A percentile compares a stretch with the other conserved stretches of the same genome.
Conservation (phyloP, 164 flowering plant species). For the Berberis vulgaris region DNA sequence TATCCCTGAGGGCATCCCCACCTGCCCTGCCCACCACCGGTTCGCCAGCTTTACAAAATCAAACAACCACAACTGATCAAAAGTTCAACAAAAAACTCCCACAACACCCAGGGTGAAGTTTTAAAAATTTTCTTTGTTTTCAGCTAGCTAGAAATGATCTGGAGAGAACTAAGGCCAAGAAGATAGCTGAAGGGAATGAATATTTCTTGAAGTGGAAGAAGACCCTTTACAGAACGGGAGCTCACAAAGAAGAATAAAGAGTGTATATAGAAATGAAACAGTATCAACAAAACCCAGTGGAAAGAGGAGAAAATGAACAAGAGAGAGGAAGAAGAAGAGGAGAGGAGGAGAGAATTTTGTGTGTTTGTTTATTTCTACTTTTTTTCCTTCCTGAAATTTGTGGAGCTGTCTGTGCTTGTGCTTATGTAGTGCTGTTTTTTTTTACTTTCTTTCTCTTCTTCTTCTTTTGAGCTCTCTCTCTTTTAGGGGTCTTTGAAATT, state of each 20-base stretch:
- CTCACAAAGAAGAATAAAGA: too few species aligned
- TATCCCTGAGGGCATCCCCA: conserved; percentile 37
- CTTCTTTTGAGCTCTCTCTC: neutral
- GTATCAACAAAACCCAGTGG: neutral
- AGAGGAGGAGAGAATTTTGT: neutral
- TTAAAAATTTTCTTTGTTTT: too few species aligned
- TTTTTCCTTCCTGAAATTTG: neutral
- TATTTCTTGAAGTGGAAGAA: too few species aligned
- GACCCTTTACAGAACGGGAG: too few species aligned
- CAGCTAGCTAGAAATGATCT: too few species aligned
- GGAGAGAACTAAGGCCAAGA: too few species aligned
- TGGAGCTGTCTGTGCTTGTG: neutral
- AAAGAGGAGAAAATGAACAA: neutral
- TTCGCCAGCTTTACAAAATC: conserved; percentile 36
- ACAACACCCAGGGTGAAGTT: too few species aligned
- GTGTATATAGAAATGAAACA: neutral
- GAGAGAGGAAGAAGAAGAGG: neutral
- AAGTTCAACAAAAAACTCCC: too few species aligned
- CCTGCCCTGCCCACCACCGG: conserved; percentile 67
- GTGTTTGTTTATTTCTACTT: neutral
- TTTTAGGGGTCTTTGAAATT: conserved; percentile 25
- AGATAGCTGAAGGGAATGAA: too few species aligned
- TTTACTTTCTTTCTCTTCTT: too few species aligned
- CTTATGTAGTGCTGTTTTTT: too few species aligned
- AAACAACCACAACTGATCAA: neutral